Conservation (phyloP, 768 basidiomycete genomes). For the Tylopilus felleus region DNA sequence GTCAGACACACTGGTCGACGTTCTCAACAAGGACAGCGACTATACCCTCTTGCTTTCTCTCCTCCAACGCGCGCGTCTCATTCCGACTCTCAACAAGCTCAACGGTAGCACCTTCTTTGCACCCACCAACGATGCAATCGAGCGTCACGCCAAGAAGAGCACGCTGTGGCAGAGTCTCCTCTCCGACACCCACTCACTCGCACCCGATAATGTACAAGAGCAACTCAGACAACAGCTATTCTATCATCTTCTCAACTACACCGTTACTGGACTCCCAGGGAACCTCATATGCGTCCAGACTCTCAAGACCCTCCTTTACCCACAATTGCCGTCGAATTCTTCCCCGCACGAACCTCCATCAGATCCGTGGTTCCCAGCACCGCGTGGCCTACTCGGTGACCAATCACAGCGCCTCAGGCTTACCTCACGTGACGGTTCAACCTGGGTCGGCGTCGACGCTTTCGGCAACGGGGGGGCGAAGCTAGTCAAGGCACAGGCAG, state of each 20-base stretch:
- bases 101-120: conserved; percentile 86
- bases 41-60: conserved; percentile 72
- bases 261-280: conserved; percentile 48
- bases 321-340: conserved; percentile 53
- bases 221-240: conserved; percentile 86
- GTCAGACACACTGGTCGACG: conserved; percentile 71
- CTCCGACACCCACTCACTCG: conserved; percentile 27
- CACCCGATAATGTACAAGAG: conserved; percentile 79
- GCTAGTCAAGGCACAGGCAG: conserved; percentile 52
- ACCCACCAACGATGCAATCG: conserved; percentile 89
- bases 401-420: conserved; percentile 80
- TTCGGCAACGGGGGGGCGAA: conserved; percentile 71
- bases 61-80: conserved; percentile 79
- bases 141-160: conserved; percentile 39
- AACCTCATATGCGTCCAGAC: conserved; percentile 36
- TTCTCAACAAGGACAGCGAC: conserved; percentile 70
- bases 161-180: conserved; percentile 32
- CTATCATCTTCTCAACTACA: conserved; percentile 89
- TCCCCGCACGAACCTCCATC: conserved; percentile 66
- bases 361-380: conserved; percentile 84
- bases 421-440: conserved; percentile 43
- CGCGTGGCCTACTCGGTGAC: conserved; percentile 76
- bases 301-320: conserved; percentile 68
- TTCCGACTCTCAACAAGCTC: conserved; percentile 89
- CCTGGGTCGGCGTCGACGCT: conserved; percentile 72